Conservation (phyloP, 2,329 filamentous ascomycete species). For the Diplodia seriata region DNA sequence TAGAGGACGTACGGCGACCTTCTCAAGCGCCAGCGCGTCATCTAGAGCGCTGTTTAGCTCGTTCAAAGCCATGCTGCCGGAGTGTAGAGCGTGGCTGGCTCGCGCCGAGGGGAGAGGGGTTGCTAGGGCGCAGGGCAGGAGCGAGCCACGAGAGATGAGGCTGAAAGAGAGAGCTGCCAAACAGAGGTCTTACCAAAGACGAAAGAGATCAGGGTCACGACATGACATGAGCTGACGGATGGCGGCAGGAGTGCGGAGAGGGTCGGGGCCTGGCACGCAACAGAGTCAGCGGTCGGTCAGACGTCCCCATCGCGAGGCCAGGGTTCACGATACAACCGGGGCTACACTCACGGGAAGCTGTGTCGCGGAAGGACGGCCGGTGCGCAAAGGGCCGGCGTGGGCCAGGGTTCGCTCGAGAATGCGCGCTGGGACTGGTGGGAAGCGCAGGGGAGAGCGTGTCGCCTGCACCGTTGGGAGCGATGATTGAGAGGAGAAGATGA, state of each 20-base stretch:
- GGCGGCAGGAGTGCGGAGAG: constrained; percentile 30
- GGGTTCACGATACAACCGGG: constrained; percentile 30
- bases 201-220: constrained; percentile 32
- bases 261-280: constrained; percentile 28
- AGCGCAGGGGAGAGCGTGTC: constrained; percentile 31
- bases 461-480: constrained; percentile 27
- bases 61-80: constrained; percentile 37
- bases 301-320: constrained; percentile 25
- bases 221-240: constrained; percentile 34
- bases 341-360: constrained; percentile 28
- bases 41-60: constrained; percentile 42
- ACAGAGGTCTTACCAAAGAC: constrained; percentile 37
- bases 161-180: constrained; percentile 31
- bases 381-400: constrained; percentile 28
- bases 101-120: constrained; percentile 24
- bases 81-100: constrained; percentile 18
- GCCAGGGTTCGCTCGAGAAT: constrained; percentile 29
- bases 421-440: constrained; percentile 26
- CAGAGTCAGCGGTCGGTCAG: constrained; percentile 32
- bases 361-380: constrained; percentile 25
- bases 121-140: constrained; percentile 25
- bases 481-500: constrained; percentile 24
- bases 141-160: constrained; percentile 24
- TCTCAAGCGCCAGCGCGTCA: constrained; percentile 47
- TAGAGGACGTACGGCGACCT: constrained; percentile 47